Evolutionary conservation across 1,284 basidiomycete species (phyloP).

Genomic region (Ceratobasidium sp.): DNA sequence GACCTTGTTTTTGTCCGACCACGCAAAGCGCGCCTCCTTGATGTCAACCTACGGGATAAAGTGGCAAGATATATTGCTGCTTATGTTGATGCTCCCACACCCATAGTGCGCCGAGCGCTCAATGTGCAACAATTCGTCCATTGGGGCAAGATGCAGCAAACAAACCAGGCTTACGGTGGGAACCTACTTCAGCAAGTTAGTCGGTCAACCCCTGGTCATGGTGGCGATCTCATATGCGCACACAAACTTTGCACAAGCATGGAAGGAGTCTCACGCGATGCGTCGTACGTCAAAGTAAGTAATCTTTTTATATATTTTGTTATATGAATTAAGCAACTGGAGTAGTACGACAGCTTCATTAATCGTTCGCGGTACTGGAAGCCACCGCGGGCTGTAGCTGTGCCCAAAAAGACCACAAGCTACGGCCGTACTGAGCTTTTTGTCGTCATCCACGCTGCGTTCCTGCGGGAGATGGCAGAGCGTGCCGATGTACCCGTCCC

Average conservation of each 20-base stretch:
- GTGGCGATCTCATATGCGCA: constrained; percentile 4
- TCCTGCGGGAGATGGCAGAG: neutral
- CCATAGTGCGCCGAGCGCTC: neutral
- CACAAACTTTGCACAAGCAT: neutral
- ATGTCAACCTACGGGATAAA: neutral
- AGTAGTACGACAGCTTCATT: neutral
- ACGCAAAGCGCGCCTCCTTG: neutral
- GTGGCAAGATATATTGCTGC: neutral
- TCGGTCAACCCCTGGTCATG: no score
- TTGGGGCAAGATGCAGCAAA: constrained; percentile 33
- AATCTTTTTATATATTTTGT: neutral
- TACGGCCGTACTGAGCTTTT: constrained; percentile 8
- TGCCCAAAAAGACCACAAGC: neutral
- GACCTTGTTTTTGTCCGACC: constrained; percentile 13
- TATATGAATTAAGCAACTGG: neutral
- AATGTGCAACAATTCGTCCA: neutral
- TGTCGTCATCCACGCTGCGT: constrained; percentile 18
- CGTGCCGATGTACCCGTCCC: constrained; percentile 27
- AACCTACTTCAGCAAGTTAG: no score
- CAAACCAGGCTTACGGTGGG: neutral
- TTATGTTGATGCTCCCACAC: neutral
- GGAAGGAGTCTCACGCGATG: neutral
- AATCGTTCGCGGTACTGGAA: neutral
- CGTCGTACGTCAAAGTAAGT: constrained; percentile 25
- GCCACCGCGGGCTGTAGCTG: neutral